These are phyloP conservation scores for Larix kaempferi DNA, from an alignment of 75 land plant genomes.

Conservation along the genomic window DNA sequence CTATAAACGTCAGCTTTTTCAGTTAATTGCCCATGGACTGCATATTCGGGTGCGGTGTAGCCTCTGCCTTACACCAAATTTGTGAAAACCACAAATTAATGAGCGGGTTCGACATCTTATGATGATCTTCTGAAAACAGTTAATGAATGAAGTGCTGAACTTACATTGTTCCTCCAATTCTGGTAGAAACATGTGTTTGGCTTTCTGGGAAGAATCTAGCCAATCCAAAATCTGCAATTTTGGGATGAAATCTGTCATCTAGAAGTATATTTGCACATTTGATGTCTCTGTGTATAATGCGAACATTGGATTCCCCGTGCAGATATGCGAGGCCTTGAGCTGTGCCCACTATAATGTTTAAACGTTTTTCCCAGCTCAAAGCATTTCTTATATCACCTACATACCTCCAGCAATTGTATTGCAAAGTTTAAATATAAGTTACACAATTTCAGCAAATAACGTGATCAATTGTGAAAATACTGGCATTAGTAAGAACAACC, in stretches of 20 bases:
- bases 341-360: not conserved
- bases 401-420: too few species aligned
- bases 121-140: too few species aligned
- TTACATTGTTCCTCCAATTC: conserved; percentile 32
- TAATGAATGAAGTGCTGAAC: too few species aligned
- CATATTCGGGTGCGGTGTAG: conserved; percentile 22
- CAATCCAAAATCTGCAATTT: conserved; percentile 51
- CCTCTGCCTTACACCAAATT: conserved; percentile 9
- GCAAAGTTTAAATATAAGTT: too few species aligned
- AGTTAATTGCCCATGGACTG: conserved; percentile 14
- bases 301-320: conserved; percentile 39
- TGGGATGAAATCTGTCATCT: conserved; percentile 32
- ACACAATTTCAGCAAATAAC: not conserved
- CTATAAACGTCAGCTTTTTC: conserved; percentile 20
- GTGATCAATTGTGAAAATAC: not conserved
- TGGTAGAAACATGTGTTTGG: conserved; percentile 26
- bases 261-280: conserved; percentile 58
- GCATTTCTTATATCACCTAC: too few species aligned
- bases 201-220: conserved; percentile 34
- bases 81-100: not conserved
- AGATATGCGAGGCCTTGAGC: conserved; percentile 19
- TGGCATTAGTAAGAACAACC: not conserved
- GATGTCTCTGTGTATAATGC: conserved; percentile 62
- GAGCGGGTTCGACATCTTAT: too few species aligned
- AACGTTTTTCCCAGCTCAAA: too few species aligned